These are phyloP conservation scores for Acer campestre DNA, from an alignment of 345 rosid genomes.

Conservation along the genomic window DNA sequence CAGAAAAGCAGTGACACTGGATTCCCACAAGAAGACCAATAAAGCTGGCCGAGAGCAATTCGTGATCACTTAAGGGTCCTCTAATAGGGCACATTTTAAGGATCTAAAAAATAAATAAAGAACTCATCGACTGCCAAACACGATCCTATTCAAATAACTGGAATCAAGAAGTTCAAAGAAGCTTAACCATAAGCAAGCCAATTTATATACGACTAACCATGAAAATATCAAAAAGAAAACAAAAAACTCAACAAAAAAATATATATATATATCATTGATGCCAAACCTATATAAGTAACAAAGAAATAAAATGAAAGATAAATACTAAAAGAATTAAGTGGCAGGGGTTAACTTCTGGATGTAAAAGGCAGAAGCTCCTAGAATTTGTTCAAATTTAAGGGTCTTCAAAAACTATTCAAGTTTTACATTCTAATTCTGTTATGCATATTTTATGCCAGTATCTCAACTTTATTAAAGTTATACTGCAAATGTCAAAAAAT, in stretches of 20 bases:
- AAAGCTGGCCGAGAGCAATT: neutral
- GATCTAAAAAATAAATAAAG: too few species aligned
- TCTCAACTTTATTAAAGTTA: neutral
- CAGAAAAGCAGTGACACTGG: neutral
- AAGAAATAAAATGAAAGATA: neutral
- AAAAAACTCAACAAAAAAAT: neutral
- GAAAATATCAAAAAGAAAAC: neutral
- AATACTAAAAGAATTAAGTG: neutral
- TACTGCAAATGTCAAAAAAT: constrained; percentile 5
- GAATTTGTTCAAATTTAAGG: neutral
- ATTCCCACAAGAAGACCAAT: neutral
- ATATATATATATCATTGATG: too few species aligned
- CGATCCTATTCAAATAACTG: neutral
- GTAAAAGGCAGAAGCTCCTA: neutral
- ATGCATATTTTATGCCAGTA: neutral
- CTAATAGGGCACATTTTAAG: neutral
- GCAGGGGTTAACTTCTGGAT: neutral
- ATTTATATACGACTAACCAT: neutral
- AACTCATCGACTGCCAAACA: neutral
- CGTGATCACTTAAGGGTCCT: neutral
- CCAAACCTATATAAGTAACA: neutral
- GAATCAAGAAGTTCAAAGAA: neutral
- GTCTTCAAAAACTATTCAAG: neutral
- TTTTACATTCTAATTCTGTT: neutral
- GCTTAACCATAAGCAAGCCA: neutral